Base-by-base conservation (phyloP, 352 stramenopile genomes). In the Hyaloperonospora brassicae region DNA sequence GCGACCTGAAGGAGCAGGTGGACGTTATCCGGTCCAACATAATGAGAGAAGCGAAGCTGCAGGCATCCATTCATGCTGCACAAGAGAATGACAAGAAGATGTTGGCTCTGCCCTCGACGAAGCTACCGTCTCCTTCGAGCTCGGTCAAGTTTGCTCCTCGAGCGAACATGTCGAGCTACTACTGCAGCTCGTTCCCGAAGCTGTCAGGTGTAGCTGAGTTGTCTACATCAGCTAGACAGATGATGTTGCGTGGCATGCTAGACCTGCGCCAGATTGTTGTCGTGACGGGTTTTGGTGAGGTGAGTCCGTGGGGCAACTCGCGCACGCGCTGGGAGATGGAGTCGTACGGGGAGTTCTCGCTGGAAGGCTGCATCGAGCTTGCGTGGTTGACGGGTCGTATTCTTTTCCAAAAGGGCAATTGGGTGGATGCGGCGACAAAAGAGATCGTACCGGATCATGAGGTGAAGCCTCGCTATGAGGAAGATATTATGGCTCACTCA, bases 251-350 rank as follows among this genome's bases (percentile, higher is more conserved):
- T 30, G 79, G 70, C 27, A 93, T 93, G 83, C 62, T 94, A 47
- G 81, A 94, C 52, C 57, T 95, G 61, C 74, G 77, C 27, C 86
- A 89, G 61, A 70, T 89, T 9, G 77, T 95, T 5, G 86, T 95
- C 4, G 72, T 94, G n/a, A 72, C 76, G 30, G 86, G 86, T 40
- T 95, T 89, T 50, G 86, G 86, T 34, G 86, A 95, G 63, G 80
- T 95, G 17, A 81, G 86, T 41, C 86, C 86, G 40, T 95, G 77
- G 74, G 86, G 86, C 25, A 94, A 87, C 52, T 72, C 83, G 13
- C 84, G 84, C 23, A 93, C 84, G 23, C 79, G 82, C 6, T 95
- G 86, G 86, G 86, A 95, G 67, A 95, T 95, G 79, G 86, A 95
- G 60, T 89, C 80, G 47, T 94, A 76, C 62, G 86, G 86, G 42